phyloP scores from a whole-genome alignment of 2,329 filamentous ascomycete genomes.

The Diaporthe eres region DNA sequence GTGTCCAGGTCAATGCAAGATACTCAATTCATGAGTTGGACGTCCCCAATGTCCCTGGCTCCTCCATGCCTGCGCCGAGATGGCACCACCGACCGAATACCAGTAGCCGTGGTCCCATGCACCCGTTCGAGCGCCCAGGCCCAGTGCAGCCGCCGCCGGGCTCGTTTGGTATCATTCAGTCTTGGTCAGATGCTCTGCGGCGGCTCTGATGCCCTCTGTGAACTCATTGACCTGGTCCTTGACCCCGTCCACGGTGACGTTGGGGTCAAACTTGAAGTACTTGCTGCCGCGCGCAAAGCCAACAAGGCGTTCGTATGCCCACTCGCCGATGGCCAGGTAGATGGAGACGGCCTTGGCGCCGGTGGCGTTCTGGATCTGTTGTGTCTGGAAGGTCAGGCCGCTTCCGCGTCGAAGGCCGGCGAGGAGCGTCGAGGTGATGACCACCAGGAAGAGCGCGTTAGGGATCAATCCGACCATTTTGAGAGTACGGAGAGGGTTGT shows the following conservation, averaged over 20 bases:
- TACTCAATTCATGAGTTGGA: not conserved
- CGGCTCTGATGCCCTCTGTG: slow-evolving; percentile 40
- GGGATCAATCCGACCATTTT: slow-evolving; percentile 41
- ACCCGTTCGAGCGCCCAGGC: not conserved
- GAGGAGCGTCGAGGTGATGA: slow-evolving; percentile 41
- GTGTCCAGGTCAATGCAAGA: not conserved
- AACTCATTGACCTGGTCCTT: slow-evolving; percentile 41
- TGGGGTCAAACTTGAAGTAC: slow-evolving; percentile 41
- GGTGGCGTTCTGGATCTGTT: slow-evolving; percentile 37
- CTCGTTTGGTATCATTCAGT: not conserved
- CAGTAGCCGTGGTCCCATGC: not conserved
- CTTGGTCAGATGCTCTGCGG: slow-evolving; percentile 28
- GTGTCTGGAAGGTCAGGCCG: slow-evolving; percentile 41
- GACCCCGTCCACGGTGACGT: slow-evolving; percentile 40
- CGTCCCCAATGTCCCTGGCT: not conserved
- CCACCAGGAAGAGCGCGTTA: slow-evolving; percentile 41
- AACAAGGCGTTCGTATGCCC: slow-evolving; percentile 37
- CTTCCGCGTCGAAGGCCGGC: slow-evolving; percentile 40
- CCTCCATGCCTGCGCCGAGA: not conserved
- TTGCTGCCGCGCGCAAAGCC: slow-evolving; percentile 38
- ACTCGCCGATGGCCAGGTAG: slow-evolving; percentile 40
- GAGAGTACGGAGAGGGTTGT: not conserved
- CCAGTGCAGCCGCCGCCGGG: not conserved
- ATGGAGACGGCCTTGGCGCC: slow-evolving; percentile 25
- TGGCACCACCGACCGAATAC: too few species aligned